Evolutionary conservation across 23 red algal species (phyloP).

Genomic region (Pyropia yezoensis): DNA sequence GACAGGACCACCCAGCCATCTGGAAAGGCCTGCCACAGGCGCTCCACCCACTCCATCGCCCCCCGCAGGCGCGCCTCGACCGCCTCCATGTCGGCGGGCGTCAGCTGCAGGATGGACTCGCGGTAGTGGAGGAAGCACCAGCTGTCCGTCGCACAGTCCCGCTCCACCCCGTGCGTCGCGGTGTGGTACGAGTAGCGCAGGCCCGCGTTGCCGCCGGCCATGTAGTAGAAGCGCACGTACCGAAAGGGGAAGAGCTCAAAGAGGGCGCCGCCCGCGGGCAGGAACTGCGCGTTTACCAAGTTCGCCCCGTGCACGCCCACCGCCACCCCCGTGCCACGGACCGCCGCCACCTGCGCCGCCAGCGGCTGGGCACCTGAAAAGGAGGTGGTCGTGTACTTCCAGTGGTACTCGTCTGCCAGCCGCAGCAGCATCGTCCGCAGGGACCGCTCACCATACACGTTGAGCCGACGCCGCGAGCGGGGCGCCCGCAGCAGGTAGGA

Average conservation of each 20-base stretch:
- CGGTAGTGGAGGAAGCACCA: conserved; percentile 52
- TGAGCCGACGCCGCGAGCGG: conserved; percentile 33
- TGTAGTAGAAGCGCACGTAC: conserved; percentile 52
- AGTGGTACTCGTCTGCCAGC: conserved; percentile 24
- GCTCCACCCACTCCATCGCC: conserved; percentile 30
- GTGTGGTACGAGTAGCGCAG: conserved; percentile 56
- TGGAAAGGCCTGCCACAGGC: conserved; percentile 24
- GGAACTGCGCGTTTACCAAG: conserved; percentile 59
- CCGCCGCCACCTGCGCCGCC: conserved; percentile 25
- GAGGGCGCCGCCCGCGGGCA: conserved; percentile 32
- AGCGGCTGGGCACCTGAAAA: conserved; percentile 14
- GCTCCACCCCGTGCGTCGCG: conserved; percentile 17
- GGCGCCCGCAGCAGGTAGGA: conserved; percentile 26
- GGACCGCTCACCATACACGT: conserved; percentile 8
- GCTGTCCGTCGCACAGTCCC: conserved; percentile 20
- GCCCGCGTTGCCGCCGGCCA: conserved; percentile 43
- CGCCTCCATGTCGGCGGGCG: conserved; percentile 6
- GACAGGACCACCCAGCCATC: conserved; percentile 2
- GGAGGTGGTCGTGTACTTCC: conserved; percentile 18
- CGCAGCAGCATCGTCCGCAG: conserved; percentile 23
- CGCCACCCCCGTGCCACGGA: conserved; percentile 27
- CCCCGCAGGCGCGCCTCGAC: conserved; percentile 25
- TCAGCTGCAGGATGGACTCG: conserved; percentile 32
- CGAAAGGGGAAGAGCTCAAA: conserved; percentile 72
- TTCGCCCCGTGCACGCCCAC: conserved; percentile 70